Base-by-base conservation (phyloP, 495 filamentous ascomycete species). In the Neurospora discreta region DNA sequence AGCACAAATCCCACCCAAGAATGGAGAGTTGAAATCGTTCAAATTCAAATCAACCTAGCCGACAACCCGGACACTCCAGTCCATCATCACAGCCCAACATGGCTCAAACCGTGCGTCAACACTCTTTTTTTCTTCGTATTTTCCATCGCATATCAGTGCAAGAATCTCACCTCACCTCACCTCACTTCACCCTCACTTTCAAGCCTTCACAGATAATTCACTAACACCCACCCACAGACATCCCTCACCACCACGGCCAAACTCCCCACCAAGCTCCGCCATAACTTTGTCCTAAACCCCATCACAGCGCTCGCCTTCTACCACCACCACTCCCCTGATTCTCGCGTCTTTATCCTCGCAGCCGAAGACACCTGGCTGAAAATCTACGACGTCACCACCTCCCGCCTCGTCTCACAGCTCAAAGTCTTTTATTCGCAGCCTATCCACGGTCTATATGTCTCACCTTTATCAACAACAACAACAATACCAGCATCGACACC, bases 311-410 rank as follows among this genome's bases (percentile, higher is more conserved):
- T 91, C 18, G 85, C 84, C 30, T 85, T 88, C 68, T 81, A 79
- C 73, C 70, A 73, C 7, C 16, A 43, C 41, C 40, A 15, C 5
- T 7, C 46, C 9, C 46, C 46, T n/a, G n/a, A 23, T 8, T 11
- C 20, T 46, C 71, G 78, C 73, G 71, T 82, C 36, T 83, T 84
- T 33, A 76, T 97, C 16, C 78, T 97, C 11, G 87, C 86, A 1
- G 95, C 90, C 77, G 92, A 96, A 79, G 93, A 94, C 39, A 86
- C 85, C 4, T 89, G 87, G 58, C 77, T 97, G n/a, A 88, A 87
- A 68, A 76, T 91, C 40, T 87, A 90, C 74, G 79, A 89, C 39
- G 78, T 78, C 42, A 68, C 77, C 26, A 79, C 72, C 10, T 77
- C 79, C 4, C 75, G 70, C 18, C 74, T 85, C 7, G 71, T 87